Conservation (phyloP, 106 monocot genomes). For the Acorus calamus region DNA sequence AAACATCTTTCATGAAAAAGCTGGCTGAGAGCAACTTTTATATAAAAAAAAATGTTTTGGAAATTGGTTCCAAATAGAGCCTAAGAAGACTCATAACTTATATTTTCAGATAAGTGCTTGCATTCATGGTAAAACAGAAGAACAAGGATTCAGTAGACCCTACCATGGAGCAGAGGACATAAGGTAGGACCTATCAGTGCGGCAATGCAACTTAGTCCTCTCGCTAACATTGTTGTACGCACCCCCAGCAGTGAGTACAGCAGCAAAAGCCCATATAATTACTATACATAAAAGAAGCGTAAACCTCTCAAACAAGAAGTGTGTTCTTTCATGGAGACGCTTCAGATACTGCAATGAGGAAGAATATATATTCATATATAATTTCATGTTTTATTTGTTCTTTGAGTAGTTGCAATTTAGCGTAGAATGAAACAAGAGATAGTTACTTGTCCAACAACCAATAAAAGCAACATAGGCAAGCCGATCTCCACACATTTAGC, state of each 20-base stretch:
- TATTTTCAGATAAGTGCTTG: too few species aligned
- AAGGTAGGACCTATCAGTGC: conserved; percentile 63
- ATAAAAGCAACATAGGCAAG: conserved; percentile 75
- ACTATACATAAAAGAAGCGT: conserved; percentile 50
- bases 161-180: conserved; percentile 82
- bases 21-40: too few species aligned
- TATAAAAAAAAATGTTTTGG: too few species aligned
- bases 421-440: not conserved
- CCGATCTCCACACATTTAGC: conserved; percentile 97
- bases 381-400: not conserved
- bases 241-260: conserved; percentile 69
- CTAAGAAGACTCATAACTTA: too few species aligned
- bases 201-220: conserved; percentile 64
- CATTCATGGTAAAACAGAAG: too few species aligned
- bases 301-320: conserved; percentile 61
- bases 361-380: not conserved
- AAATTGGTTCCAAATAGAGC: too few species aligned
- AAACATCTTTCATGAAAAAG: too few species aligned
- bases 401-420: not conserved
- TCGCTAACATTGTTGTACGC: conserved; percentile 57
- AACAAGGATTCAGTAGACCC: not conserved
- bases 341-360: conserved; percentile 46
- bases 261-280: conserved; percentile 79
- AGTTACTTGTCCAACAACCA: conserved; percentile 45
- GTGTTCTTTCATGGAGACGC: conserved; percentile 22